Evolutionary conservation across 306 rosid species (phyloP).

Genomic region (Ceratonia siliqua): DNA sequence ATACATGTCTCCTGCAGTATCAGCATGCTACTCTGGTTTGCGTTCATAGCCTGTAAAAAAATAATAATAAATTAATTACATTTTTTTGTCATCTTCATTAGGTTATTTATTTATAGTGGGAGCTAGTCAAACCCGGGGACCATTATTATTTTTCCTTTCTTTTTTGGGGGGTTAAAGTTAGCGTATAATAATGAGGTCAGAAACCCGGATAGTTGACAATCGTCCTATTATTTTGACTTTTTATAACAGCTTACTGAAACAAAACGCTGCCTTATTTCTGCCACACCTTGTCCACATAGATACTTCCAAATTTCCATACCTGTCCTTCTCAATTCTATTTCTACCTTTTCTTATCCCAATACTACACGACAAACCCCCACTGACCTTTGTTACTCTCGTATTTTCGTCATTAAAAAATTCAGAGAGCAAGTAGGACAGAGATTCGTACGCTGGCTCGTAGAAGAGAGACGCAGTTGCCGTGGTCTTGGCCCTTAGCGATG

Average conservation of each 20-base stretch:
- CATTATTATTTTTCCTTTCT: not conserved
- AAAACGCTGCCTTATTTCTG: slow-evolving; percentile 39
- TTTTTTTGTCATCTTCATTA: slow-evolving; percentile 32
- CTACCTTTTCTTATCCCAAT: slow-evolving; percentile 1
- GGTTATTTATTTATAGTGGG: not conserved
- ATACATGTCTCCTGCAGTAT: slow-evolving; percentile 90
- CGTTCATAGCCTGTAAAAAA: slow-evolving; percentile 64
- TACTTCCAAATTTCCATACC: slow-evolving; percentile 57
- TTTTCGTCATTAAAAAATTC: slow-evolving; percentile 29
- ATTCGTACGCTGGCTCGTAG: slow-evolving; percentile 67
- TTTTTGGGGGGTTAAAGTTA: too few relatives aligned
- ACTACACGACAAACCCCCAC: slow-evolving; percentile 28
- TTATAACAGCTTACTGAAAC: slow-evolving; percentile 38
- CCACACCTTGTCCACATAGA: slow-evolving; percentile 39
- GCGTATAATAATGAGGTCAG: slow-evolving; percentile 28
- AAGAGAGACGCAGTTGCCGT: slow-evolving; percentile 88
- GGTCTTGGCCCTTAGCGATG: slow-evolving; percentile 91
- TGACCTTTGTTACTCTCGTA: slow-evolving; percentile 26
- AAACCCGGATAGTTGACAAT: slow-evolving; percentile 40
- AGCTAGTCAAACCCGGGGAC: slow-evolving; percentile 43
- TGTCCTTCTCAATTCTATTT: slow-evolving; percentile 40
- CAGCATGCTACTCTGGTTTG: slow-evolving; percentile 93
- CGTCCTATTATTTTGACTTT: slow-evolving; percentile 61
- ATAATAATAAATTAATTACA: not conserved
- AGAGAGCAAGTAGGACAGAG: not conserved